Conservation (phyloP, 208 protist species). For the Phytomonas francai region DNA sequence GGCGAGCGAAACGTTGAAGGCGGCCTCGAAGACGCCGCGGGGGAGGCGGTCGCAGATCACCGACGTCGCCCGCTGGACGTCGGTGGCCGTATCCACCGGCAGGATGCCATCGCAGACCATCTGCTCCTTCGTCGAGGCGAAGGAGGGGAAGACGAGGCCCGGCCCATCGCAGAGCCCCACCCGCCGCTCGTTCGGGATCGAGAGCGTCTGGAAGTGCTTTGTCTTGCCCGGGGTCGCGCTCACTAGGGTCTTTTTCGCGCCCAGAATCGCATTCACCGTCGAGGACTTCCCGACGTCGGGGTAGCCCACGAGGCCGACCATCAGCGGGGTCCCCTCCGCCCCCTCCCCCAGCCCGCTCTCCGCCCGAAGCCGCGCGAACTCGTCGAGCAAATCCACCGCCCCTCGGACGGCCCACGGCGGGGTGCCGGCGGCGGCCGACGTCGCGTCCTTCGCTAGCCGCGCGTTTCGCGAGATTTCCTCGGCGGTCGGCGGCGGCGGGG, state of each 20-base stretch:
- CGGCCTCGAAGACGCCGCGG: constrained; percentile 46
- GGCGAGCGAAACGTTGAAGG: constrained; percentile 53
- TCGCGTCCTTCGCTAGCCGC: too few relatives aligned
- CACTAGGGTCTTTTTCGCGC: constrained; percentile 93
- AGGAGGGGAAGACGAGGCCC: constrained; percentile 95
- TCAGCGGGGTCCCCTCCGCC: constrained; percentile 33
- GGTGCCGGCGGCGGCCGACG: constrained; percentile 19
- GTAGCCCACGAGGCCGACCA: constrained; percentile 96
- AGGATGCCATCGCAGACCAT: constrained; percentile 97
- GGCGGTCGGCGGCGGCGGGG: constrained; percentile 40
- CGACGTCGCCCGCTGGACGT: constrained; percentile 50
- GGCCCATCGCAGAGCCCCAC: constrained; percentile 97
- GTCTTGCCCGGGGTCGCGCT: constrained; percentile 97
- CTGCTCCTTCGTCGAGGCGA: constrained; percentile 87
- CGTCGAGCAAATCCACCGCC: constrained; percentile 75
- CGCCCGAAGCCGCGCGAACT: constrained; percentile 45
- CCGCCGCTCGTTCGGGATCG: constrained; percentile 84
- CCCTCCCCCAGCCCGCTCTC: constrained; percentile 25
- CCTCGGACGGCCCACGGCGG: constrained; percentile 58
- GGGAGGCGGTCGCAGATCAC: constrained; percentile 63
- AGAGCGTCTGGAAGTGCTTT: constrained; percentile 98
- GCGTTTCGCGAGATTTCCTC: constrained; percentile 56
- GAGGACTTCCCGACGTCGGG: constrained; percentile 98
- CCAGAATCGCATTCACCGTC: constrained; percentile 95
- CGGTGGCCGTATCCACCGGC: constrained; percentile 84